A percentile compares a stretch with the other conserved stretches of the same genome.
These are phyloP conservation scores for Tuber melanosporum DNA, from an alignment of 495 filamentous ascomycete genomes.

Conservation along the genomic window DNA sequence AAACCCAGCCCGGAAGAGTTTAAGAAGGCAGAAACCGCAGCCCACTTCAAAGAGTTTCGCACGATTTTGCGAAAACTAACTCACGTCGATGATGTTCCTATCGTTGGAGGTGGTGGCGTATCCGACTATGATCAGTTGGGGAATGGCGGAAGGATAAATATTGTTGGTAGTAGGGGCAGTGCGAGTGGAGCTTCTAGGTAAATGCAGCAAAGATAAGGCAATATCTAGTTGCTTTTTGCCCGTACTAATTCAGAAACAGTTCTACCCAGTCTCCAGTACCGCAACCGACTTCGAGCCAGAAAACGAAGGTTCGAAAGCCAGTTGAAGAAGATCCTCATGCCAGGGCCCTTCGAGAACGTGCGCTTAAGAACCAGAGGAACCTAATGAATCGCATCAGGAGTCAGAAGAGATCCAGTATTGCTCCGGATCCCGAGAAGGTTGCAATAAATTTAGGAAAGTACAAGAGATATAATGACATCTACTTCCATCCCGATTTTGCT, in stretches of 20 bases:
- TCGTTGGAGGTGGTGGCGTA: not conserved
- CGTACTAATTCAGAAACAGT: not conserved
- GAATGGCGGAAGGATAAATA: not conserved
- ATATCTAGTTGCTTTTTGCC: not conserved
- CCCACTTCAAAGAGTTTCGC: conserved; percentile 11
- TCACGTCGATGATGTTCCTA: conserved; percentile 1
- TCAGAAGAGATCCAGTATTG: conserved; percentile 4
- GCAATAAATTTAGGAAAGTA: conserved; percentile 34
- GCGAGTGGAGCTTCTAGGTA: not conserved
- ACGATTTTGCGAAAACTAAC: conserved; percentile 3
- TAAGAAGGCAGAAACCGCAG: not conserved
- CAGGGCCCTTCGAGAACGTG: conserved; percentile 14
- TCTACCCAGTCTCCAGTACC: not conserved
- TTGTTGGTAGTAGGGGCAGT: too few relatives aligned
- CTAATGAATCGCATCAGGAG: conserved; percentile 4
- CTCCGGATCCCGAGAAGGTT: conserved; percentile 5
- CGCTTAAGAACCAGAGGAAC: conserved; percentile 8
- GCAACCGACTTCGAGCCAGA: not conserved
- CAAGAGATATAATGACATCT: conserved; percentile 43
- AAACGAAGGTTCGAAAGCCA: conserved; percentile 15
- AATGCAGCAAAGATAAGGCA: not conserved
- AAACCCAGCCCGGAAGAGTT: conserved; percentile 10
- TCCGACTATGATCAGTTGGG: not conserved
- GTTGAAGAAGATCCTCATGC: conserved; percentile 22
- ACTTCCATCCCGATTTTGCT: conserved; percentile 49